Evolutionary conservation across 2,329 filamentous ascomycete genomes (phyloP), one percentile per base, ranked within the genome.

Genomic region (Beauveria caledonica): DNA sequence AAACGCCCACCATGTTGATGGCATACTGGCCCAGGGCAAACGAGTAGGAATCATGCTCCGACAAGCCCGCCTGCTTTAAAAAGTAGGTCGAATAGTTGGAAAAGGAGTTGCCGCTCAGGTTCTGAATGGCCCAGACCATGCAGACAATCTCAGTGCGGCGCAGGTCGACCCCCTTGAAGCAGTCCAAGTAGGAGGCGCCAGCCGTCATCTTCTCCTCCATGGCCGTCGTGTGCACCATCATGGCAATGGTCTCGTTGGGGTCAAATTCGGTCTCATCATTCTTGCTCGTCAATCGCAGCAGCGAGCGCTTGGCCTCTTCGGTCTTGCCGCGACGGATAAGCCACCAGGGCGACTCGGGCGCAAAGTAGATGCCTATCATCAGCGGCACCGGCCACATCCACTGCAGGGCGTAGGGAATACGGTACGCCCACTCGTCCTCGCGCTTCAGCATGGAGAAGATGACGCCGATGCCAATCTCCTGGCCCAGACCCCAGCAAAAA

Each of bases 141-240:
- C 82, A 85, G 4, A 85, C 83, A 64, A 86, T 83, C 74, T 81
- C 90, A 2, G 91, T 96, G 27, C 92, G 84, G 61, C 91, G 87
- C 52, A 87, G 77, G 69, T 96, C 87, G 13, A 83, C 82, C 11
- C 91, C 90, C 70, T 81, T 86, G 81, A 96, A 95, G 75, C 91
- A 96, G 72, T 96, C 91, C 66, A 83, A 74, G 72, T 94, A 96
- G 58, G 80, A 86, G 6, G 89, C 84, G 33, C 90, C 90, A 7
- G 77, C 76, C 4, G 89, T 92, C 58, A 91, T 88, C 72, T 83
- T 81, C 69, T 89, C 81, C 71, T 96, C 92, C 11, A 95, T 77
- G 0, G 88, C 87, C 0, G 89, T 92, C 0, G 91, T 96, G 70
- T 95, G 90, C 1, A 91, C 85, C 89, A 96, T 96, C 90, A 96